Evolutionary conservation across 2,329 filamentous ascomycete species (phyloP), one percentile per base, ranked within the genome.

Genomic region (Immersiporthe knoxdaviesiana): DNA sequence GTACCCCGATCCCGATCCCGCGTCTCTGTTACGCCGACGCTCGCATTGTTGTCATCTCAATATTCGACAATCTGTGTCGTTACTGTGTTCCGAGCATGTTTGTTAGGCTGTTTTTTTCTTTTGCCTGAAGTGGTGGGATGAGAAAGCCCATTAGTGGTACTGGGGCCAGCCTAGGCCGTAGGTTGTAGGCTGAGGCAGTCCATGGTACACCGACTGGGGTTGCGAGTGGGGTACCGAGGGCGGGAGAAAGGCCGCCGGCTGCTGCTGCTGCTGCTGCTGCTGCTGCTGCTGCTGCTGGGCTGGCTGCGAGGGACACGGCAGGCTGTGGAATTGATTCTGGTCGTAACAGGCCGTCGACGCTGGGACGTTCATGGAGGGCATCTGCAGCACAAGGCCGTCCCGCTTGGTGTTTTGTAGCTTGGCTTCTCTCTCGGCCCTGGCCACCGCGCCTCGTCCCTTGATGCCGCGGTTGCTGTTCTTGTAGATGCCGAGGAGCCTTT

Each of bases 401-500:
- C 32, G 27, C 56, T 52, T 52, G 14, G 4, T 18, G 21, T 30
- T 24, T 16, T 52, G 41, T 27, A 60, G 35, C 66, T 60, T 50
- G 60, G 56, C 61, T 27, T 73, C 73, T 60, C 77, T 78, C 66
- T 94, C 27, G 21, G 21, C 91, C 69, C 89, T 89, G 68, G 93
- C 86, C 74, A 94, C 92, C 77, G 95, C 96, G 58, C 96, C 96
- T 60, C 96, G 90, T 14, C 96, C 96, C 81, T 97, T 98, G 84
- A 98, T 97, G 1, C 96, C 96, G 80, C 97, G 97, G 86, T 98
- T 98, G 81, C 92, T 94, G 81, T 98, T 97, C 84, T 97, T 97
- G 85, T 97, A 97, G n/a, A 97, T 84, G 0, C 86, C 86, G 4
- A 90, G 87, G 77, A 98, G 96, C 81, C 97, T 97, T 74, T 91